Evolutionary conservation across 179 eudicot genomes (phyloP).

Genomic region (Beta macrorhiza): DNA sequence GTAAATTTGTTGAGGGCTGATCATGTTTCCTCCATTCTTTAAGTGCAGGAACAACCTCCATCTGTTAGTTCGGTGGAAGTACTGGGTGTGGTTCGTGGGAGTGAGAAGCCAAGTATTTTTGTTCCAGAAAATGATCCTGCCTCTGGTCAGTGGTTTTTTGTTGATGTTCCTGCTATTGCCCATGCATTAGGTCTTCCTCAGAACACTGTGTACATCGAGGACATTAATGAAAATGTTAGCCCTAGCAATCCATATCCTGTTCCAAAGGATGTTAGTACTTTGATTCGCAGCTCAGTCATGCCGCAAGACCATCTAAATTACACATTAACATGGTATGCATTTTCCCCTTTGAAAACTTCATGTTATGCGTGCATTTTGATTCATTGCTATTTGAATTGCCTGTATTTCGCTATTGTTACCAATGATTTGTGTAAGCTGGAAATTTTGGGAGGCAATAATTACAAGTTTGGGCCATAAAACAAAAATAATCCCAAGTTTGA

Average conservation of each 20-base stretch:
- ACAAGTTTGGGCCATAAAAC: no score
- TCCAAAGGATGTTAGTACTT: slow-evolving; percentile 67
- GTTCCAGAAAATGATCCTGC: slow-evolving; percentile 85
- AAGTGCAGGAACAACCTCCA: slow-evolving; percentile 52
- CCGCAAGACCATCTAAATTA: slow-evolving; percentile 97
- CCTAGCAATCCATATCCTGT: slow-evolving; percentile 80
- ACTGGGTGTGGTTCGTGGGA: slow-evolving; percentile 83
- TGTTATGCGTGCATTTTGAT: background rate
- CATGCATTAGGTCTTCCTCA: slow-evolving; percentile 67
- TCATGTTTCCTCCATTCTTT: slow-evolving; percentile 1
- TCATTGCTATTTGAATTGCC: background rate
- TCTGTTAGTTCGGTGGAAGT: slow-evolving; percentile 51
- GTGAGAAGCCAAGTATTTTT: slow-evolving; percentile 94
- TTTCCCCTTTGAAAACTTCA: slow-evolving; percentile 8
- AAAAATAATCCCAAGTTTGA: no score
- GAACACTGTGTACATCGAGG: slow-evolving; percentile 71
- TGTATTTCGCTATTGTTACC: background rate
- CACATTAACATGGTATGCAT: slow-evolving; percentile 76
- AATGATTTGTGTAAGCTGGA: no score
- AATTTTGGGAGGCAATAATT: background rate
- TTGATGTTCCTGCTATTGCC: slow-evolving; percentile 83
- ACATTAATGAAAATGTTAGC: slow-evolving; percentile 57
- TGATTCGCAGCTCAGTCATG: slow-evolving; percentile 91
- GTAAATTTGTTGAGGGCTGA: background rate
- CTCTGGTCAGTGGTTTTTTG: slow-evolving; percentile 85